Evolutionary conservation across 768 basidiomycete species (phyloP).

Genomic region (Podaxis mareebaensis): DNA sequence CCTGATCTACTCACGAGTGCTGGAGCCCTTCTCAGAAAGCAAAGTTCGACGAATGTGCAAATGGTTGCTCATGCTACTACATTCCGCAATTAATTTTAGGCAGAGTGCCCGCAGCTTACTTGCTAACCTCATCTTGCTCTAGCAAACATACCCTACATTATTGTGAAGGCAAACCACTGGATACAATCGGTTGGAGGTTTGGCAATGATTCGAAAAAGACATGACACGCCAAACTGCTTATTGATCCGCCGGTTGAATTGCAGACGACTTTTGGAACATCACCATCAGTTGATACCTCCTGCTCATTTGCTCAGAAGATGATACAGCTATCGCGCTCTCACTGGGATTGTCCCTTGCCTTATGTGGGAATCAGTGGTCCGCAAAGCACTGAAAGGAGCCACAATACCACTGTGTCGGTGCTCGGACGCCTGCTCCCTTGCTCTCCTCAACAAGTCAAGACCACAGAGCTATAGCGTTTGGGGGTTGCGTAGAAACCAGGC

Average conservation of each 20-base stretch:
- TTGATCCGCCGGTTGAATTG: conserved; percentile 10
- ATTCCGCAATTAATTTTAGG: background rate
- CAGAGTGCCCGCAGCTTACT: background rate
- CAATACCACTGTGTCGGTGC: background rate
- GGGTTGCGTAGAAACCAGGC: background rate
- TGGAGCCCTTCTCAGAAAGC: background rate
- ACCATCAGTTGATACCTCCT: background rate
- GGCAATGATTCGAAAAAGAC: background rate
- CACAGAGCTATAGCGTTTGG: background rate
- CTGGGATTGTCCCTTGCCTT: background rate
- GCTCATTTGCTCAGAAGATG: conserved; percentile 14
- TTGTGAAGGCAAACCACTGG: background rate
- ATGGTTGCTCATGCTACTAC: background rate
- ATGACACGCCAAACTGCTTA: background rate
- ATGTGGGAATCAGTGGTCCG: background rate
- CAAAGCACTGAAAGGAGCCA: background rate
- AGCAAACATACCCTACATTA: background rate
- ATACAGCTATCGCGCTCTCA: background rate
- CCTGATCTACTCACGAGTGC: conserved; percentile 8
- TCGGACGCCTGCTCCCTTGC: conserved; percentile 2
- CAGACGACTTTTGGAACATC: background rate
- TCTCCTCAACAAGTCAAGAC: background rate
- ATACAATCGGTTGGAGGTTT: background rate
- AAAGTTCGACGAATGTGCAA: background rate
- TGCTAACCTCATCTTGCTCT: background rate